Conservation (phyloP, 306 rosid species). For the Astragalus membranaceus region DNA sequence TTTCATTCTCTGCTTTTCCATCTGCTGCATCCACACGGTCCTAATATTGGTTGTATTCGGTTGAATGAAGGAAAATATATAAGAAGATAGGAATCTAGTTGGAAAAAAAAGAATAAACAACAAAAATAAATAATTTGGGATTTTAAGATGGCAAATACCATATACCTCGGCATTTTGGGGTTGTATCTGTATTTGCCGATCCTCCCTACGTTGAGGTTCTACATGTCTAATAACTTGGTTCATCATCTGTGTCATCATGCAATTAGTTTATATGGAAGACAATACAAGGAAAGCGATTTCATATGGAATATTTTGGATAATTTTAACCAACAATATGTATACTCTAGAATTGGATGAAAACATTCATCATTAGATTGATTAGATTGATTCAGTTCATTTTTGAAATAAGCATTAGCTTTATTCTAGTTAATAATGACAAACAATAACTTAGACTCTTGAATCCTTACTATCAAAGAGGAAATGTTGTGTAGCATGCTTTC, state of each 20-base stretch:
- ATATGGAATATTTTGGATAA: not conserved
- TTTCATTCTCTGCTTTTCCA: constrained; percentile 21
- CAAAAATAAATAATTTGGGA: constrained; percentile 5
- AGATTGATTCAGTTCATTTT: no score
- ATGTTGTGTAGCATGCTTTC: no score
- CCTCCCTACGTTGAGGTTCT: constrained; percentile 23
- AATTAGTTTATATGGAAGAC: constrained; percentile 5
- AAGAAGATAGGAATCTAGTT: constrained; percentile 15
- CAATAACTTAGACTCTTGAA: not conserved
- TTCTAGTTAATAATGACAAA: constrained; percentile 1
- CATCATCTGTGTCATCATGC: constrained; percentile 21
- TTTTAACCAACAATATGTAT: not conserved
- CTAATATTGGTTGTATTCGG: constrained; percentile 29
- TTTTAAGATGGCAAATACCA: constrained; percentile 1
- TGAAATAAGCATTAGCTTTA: not conserved
- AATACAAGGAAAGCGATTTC: not conserved
- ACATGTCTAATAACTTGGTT: constrained; percentile 9
- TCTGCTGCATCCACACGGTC: constrained; percentile 16
- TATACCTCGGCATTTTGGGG: constrained; percentile 25
- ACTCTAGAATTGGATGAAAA: not conserved
- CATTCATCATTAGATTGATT: no score
- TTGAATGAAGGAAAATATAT: not conserved
- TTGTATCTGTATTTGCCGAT: constrained; percentile 23
- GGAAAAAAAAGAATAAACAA: not conserved
- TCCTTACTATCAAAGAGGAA: no score